phyloP scores from a whole-genome alignment of 2,329 filamentous ascomycete genomes.

The Sarocladium oryzae region DNA sequence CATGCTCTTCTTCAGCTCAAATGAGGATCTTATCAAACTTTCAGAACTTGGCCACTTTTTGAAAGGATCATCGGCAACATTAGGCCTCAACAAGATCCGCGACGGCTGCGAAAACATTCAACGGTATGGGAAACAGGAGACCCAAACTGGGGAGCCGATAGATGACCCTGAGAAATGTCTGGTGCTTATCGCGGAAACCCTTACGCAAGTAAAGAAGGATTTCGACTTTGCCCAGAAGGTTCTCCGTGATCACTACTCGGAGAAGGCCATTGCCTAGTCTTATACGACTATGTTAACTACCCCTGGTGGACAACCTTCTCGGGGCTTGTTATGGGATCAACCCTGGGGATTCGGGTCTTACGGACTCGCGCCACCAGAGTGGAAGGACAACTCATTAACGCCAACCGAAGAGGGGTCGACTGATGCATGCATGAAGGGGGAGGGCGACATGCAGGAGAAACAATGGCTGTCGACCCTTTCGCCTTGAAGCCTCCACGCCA shows the following conservation, averaged over 20 bases:
- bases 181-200: conserved; percentile 60
- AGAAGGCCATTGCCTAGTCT: conserved; percentile 11
- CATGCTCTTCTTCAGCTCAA: conserved; percentile 42
- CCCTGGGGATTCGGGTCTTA: background rate
- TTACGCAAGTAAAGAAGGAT: conserved; percentile 67
- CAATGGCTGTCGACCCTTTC: conserved; percentile 21
- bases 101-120: conserved; percentile 97
- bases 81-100: conserved; percentile 84
- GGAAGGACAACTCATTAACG: too few relatives aligned
- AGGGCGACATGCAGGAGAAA: conserved; percentile 24
- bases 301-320: background rate
- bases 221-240: conserved; percentile 66
- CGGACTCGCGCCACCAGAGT: background rate
- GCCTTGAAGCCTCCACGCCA: background rate
- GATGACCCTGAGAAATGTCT: conserved; percentile 63
- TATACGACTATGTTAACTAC: background rate
- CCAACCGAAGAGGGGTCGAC: background rate
- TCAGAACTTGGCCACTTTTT: conserved; percentile 89
- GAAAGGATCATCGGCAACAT: conserved; percentile 92
- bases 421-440: background rate
- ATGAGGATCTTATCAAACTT: conserved; percentile 64
- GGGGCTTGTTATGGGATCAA: too few relatives aligned
- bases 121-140: conserved; percentile 78
- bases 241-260: conserved; percentile 60
- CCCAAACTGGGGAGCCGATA: conserved; percentile 65